phyloP scores from a whole-genome alignment of 179 eudicot species.

The Beta lomatogona region DNA sequence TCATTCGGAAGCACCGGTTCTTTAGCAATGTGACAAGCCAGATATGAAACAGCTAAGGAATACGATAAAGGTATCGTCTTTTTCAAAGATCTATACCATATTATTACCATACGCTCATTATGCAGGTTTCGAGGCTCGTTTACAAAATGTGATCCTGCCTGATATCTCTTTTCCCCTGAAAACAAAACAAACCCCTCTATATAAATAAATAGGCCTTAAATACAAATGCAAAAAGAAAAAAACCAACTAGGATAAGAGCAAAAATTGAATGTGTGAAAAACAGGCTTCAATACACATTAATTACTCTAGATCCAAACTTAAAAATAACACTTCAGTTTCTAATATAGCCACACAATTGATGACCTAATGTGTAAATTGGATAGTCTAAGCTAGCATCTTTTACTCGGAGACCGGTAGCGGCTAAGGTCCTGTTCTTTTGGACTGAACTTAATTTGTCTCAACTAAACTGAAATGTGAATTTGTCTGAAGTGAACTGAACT shows the following conservation, averaged over 20 bases:
- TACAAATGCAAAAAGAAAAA: background rate
- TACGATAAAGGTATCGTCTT: constrained; percentile 58
- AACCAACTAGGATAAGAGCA: background rate
- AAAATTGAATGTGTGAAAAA: background rate
- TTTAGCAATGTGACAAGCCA: constrained; percentile 79
- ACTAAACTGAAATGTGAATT: too few species aligned
- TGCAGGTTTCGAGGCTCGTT: constrained; percentile 63
- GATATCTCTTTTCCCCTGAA: constrained; percentile 31
- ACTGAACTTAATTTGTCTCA: too few species aligned
- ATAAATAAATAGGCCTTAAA: background rate
- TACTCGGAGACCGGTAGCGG: too few species aligned
- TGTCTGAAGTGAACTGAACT: too few species aligned
- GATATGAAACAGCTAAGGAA: constrained; percentile 64
- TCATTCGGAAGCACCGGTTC: constrained; percentile 82
- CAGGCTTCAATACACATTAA: background rate
- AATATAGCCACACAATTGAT: background rate
- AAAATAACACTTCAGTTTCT: background rate
- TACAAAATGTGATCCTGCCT: constrained; percentile 15
- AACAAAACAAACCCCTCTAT: constrained; percentile 1
- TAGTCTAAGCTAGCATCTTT: background rate
- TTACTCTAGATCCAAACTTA: background rate
- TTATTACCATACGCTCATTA: constrained; percentile 56
- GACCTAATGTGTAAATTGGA: background rate
- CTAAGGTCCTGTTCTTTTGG: too few species aligned
- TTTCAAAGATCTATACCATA: constrained; percentile 71